Evolutionary conservation across 1,139 yeast species (phyloP), one percentile per base, ranked within the genome.

Genomic region (Yamadazyma diospyri): DNA sequence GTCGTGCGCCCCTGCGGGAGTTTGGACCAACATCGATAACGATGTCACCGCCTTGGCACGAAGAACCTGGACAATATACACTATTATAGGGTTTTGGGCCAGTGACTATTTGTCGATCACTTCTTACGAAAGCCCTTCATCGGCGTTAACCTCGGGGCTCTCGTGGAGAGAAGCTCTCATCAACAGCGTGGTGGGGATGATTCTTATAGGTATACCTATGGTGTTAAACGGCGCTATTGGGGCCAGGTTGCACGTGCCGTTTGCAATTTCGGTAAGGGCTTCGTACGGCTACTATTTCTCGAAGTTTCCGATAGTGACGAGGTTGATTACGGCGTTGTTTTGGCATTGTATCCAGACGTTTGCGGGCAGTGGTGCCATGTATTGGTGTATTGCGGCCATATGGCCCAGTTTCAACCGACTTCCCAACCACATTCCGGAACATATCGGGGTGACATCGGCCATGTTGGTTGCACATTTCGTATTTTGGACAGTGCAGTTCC

Each of bases 331-430:
- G 21, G 66, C 66, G 4, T 44, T 56, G 13, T 55, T 62, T 37
- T 62, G 65, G 64, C 62, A 57, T 39, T 53, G 62, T 3, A 57
- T 53, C 20, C 66, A 62, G 36, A 50, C 64, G 1, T 62, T 46
- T 40, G 41, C 55, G n/a, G 59, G 63, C 23, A 57, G 58, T 18
- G 42, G 41, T 35, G 47, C 55, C 40, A 44, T 53, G 40, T 47
- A 48, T 32, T 46, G 50, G 9, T 42, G 64, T 59, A 45, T 73
- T 25, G 42, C 51, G 33, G 64, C 76, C 10, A 59, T 69, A 12
- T 43, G 47, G 46, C 47, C 46, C 5, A 36, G 40, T 25, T 62
- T 66, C 31, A 45, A 43, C 16, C 29, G 34, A 18, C 16, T 39
- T 15, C 28, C 31, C 7, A 66, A 67, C 39, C 50, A 47, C 16